Base-by-base conservation (phyloP, 1,284 basidiomycete species). In the Boletellus dicymbophilus region DNA sequence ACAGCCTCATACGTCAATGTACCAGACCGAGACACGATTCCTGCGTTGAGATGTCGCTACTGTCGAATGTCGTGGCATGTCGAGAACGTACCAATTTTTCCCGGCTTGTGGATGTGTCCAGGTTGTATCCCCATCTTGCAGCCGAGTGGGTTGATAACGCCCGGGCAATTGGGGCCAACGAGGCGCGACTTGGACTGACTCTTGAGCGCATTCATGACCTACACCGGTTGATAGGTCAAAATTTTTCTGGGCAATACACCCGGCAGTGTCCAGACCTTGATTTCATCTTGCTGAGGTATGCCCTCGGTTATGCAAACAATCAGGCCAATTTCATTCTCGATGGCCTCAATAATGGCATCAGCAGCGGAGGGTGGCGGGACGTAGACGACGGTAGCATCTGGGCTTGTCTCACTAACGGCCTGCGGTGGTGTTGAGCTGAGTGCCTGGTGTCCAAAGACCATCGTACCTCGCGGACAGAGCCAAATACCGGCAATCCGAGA, bases 111-210 rank as follows among this genome's bases (percentile, higher is more conserved):
- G 62, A 99, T 96, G 68, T 97, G 94, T 36, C 95, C 96, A 23
- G 97, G 97, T 77, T 98, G 96, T 69, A 99, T 99, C 55, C 97
- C 97, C 85, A 99, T 98, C 80, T 99, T 99, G 80, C 97, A 99
- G 16, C 96, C 96, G 49, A 90, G 81, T 25, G 95, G 93, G 68
- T 95, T 95, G 67, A 99, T 98, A 65, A 99, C 88, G 70, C 97
- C 97, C 6, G 97, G 97, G 75, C 97, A 99, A 74, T 99, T 99
- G 39, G 94, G 95, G 27, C 94, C 94, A 44, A 97, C 90, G 60
- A 99, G 88, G 61, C 97, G 88, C 52, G 93, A 96, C 67, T 93
- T 95, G 58, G 86, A 93, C 73, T 99, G 97, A 67, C 86, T 89
- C 70, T 90, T 92, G 61, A 99, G 82, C 16, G 93, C 97, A 67